Base-by-base conservation (phyloP, 352 stramenopile species). In the Globisporangium alternatum region DNA sequence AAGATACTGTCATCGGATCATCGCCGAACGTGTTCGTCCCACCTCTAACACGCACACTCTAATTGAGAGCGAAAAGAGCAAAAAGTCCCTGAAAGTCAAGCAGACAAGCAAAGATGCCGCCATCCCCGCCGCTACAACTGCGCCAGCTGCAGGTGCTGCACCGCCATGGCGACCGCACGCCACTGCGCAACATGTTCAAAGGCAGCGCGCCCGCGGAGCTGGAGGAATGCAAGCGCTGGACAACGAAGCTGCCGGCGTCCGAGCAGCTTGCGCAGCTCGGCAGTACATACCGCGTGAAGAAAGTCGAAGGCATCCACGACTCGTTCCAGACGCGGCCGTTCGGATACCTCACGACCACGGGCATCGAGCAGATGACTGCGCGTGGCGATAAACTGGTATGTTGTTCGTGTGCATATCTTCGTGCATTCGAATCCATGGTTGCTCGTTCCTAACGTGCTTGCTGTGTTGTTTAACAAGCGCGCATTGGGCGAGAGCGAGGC, bases 121-220 rank as follows among this genome's bases (percentile, higher is more conserved):
- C 51, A 25, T 31, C 48, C 9, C 4, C 19, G 28, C 12, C 52
- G 41, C 56, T 88, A 59, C 73, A 72, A 48, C 72, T 95, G 56
- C 83, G 82, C 19, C 86, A 93, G 67, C 64, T 95, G 64, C 86
- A 95, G 62, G 70, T 95, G 55, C 66, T 91, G 39, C 86, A 93
- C 56, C 86, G 86, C 45, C 86, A 95, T 64, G 86, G 86, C 13
- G 86, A 95, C 70, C 86, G 86, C 48, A 90, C 80, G 54, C 86
- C 86, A 43, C 71, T 95, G 60, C 64, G 71, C 49, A 95, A 95
- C 61, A 78, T 93, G 44, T 90, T 87, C 53, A 61, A 51, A 8
- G 75, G 66, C n/a, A 67, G 62, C 25, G 61, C 25, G 21, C 62
- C 57, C 56, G 39, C 64, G 1, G 83, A 80, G 43, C 54, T 74